Evolutionary conservation across 2,329 filamentous ascomycete genomes (phyloP), one percentile per base, ranked within the genome.

Genomic region (Cadophora luteo-olivacea): DNA sequence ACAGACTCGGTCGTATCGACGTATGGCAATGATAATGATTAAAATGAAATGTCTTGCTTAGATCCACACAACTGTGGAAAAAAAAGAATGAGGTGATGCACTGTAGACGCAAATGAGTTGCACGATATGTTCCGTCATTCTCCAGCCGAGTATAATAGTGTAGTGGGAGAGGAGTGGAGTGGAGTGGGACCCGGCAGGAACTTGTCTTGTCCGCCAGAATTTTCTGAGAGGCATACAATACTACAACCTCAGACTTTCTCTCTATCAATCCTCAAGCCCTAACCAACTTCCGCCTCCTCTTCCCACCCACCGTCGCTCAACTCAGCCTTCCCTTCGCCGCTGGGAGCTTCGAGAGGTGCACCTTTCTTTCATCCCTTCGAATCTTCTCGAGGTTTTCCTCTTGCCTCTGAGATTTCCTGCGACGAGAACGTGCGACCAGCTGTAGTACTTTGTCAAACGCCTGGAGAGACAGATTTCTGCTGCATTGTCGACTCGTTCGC

Each of bases 361-460:
- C 63, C 38, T 49, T 52, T 51, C 62, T 54, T 70, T 55, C 58
- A 24, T 19, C 16, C 52, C 45, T 52, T 55, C 57, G 33, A 45
- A 14, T 22, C 62, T 66, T 51, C 58, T 11, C 62, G 65, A 32
- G 51, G 52, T 64, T 69, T 64, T 38, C 52, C 22, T 32, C 36
- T 29, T 8, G 29, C 58, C 49, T 41, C 25, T 64, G 29, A 51
- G 32, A 45, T 67, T 57, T 66, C 58, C 65, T 66, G 64, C 69
- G 69, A 68, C 67, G 36, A 66, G 61, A 69, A 68, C 69, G 72
- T 74, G 72, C 72, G 58, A 69, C 68, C 38, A 36, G 52, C 32
- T 52, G 51, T 68, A 58, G 68, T 68, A 69, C 71, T 58, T 58
- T 67, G 70, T 68, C 72, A 70, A 71, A 73, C 71, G 61, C 55